Conservation (phyloP, 1,284 basidiomycete species). For the Sanghuangporus sanghuang region DNA sequence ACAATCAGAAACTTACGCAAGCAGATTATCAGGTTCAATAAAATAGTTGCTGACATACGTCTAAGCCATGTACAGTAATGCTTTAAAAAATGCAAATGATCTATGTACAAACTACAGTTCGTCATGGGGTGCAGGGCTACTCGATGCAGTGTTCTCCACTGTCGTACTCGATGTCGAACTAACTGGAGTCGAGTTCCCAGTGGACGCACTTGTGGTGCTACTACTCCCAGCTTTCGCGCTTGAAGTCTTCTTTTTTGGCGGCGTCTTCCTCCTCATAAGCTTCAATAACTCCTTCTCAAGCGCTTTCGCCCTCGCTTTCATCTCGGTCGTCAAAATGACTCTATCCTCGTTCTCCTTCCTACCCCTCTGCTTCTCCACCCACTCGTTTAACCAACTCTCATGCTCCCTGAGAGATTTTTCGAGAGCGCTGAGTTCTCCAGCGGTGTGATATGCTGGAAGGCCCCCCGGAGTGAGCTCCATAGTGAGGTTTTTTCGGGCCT, state of each 20-base stretch:
- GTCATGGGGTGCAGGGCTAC: not conserved
- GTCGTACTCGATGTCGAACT: not conserved
- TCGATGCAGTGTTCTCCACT: not conserved
- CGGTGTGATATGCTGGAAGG: conserved; percentile 71
- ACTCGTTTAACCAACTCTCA: conserved; percentile 74
- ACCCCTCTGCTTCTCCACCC: conserved; percentile 75
- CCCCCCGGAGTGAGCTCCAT: conserved; percentile 45
- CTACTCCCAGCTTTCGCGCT: not conserved
- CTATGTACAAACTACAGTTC: not conserved
- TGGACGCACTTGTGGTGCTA: not conserved
- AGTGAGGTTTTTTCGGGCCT: conserved; percentile 72
- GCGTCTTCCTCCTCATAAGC: conserved; percentile 60
- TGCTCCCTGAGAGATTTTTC: conserved; percentile 73
- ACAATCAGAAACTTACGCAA: not conserved
- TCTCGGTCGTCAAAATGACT: conserved; percentile 74
- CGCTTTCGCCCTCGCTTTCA: conserved; percentile 75
- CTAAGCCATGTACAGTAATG: not conserved
- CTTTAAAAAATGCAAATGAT: not conserved
- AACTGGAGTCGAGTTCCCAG: not conserved
- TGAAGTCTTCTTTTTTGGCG: conserved; percentile 24
- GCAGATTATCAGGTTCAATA: not conserved
- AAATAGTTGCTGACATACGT: not conserved
- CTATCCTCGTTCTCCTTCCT: conserved; percentile 75
- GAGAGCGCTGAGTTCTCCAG: conserved; percentile 73
- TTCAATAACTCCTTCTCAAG: conserved; percentile 72